Evolutionary conservation across 805 yeast species (phyloP).

Genomic region (Candida yuanshanica): DNA sequence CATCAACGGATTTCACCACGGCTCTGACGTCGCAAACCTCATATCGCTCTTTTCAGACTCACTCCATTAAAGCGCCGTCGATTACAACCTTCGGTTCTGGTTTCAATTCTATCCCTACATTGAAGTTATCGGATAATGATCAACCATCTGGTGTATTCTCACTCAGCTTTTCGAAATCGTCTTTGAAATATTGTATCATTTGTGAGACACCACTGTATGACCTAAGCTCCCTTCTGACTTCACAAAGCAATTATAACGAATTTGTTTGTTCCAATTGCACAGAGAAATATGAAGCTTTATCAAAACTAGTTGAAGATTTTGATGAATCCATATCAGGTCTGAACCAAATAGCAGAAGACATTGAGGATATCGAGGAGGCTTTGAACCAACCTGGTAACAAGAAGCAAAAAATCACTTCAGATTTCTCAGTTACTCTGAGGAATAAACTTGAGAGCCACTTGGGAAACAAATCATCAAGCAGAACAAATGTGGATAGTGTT

Average conservation of each 20-base stretch:
- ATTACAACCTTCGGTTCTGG: constrained; percentile 1
- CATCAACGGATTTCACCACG: constrained; percentile 4
- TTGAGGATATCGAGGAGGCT: constrained; percentile 20
- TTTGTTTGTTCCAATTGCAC: constrained; percentile 62
- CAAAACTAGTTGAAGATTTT: constrained; percentile 32
- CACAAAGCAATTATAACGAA: constrained; percentile 31
- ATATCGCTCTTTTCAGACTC: background rate
- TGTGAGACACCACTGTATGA: constrained; percentile 70
- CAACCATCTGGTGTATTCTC: constrained; percentile 8
- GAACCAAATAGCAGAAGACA: constrained; percentile 13
- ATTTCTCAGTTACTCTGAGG: constrained; percentile 29
- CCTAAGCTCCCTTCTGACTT: constrained; percentile 35
- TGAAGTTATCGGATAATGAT: constrained; percentile 13
- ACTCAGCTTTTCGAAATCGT: constrained; percentile 5
- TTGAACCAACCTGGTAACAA: constrained; percentile 7
- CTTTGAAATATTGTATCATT: constrained; percentile 46
- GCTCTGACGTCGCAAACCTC: constrained; percentile 6
- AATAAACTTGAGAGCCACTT: constrained; percentile 28
- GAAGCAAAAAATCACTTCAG: constrained; percentile 3
- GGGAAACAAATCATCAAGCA: constrained; percentile 15
- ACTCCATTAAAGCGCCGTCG: background rate
- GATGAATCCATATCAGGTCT: constrained; percentile 26
- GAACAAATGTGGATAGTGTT: background rate
- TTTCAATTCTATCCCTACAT: constrained; percentile 11
- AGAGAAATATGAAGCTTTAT: constrained; percentile 46